Base-by-base conservation (phyloP, 23 red algal genomes). In the Gracilariopsis chorda region DNA sequence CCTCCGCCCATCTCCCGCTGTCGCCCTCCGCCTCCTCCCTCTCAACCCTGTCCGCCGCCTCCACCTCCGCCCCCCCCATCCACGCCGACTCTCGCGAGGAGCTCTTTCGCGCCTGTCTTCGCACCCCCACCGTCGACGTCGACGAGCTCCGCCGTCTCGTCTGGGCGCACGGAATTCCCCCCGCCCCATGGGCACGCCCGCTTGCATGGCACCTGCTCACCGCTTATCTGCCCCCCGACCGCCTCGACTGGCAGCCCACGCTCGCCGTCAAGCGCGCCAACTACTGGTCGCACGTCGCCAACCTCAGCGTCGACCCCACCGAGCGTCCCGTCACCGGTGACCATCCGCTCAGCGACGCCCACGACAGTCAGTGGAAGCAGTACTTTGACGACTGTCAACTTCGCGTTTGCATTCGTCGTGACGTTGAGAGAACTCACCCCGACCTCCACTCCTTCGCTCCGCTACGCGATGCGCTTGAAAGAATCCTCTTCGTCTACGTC, bases 401-500 rank as follows among this genome's bases (percentile, higher is more conserved):
- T 12, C 55, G 82, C 27, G 45, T 48, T 0, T 79, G 43, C 58
- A 96, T 96, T 48, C 55, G 67, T 55, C 33, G 70, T 21, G 94
- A 96, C 80, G 90, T 88, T 3, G 34, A 48, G 48, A 56, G 94
- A 46, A 96, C 94, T 2, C 62, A 92, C 27, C 87, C 94, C 20
- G 87, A 90, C 2, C 36, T 90, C 9, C 65, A 74, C 27, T 71
- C 73, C 25, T 74, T 84, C 24, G 78, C 32, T 28, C 67, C 67
- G 46, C 62, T 87, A 28, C 71, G 85, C 37, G 77, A 67, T 32
- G 67, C 58, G 0, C 57, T 96, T 29, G 82, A 58, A 27, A 87
- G 94, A 7, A 41, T 96, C 27, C 51, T 96, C 23, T 96, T 96
- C 52, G 86, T 96, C 0, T 96, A 91, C 62, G 94, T 87, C 20